These are phyloP conservation scores for Coffea humblotiana DNA, from an alignment of 305 asterid genomes.

Conservation along the genomic window DNA sequence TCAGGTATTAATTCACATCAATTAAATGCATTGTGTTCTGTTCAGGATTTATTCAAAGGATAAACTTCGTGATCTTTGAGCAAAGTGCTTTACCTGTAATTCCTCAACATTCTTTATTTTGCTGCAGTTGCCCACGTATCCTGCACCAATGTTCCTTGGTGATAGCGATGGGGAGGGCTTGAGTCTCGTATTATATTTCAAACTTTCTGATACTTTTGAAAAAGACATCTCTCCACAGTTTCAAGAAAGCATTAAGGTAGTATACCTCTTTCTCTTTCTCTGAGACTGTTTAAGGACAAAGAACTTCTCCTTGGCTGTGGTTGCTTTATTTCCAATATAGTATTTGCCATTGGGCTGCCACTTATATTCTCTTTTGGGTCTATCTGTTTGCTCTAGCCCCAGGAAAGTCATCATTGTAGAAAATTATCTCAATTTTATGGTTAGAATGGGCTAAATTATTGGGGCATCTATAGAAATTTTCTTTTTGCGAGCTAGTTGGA, in stretches of 20 bases:
- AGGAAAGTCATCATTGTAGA: background rate
- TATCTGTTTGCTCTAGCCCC: background rate
- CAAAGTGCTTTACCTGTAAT: background rate
- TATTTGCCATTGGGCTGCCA: background rate
- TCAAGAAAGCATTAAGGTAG: slow-evolving; percentile 81
- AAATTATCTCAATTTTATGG: background rate
- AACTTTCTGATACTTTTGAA: slow-evolving; percentile 66
- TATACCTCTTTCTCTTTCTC: background rate
- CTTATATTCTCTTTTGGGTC: background rate
- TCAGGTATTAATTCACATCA: slow-evolving; percentile 45
- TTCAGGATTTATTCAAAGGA: background rate
- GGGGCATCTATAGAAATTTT: background rate
- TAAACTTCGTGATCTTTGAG: background rate
- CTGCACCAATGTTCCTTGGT: slow-evolving; percentile 91
- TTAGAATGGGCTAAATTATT: background rate
- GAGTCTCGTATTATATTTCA: slow-evolving; percentile 83
- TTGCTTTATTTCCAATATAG: background rate
- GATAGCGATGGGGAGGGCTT: slow-evolving; percentile 92
- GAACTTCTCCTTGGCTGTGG: background rate
- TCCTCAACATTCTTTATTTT: slow-evolving; percentile 18
- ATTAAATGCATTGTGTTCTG: background rate
- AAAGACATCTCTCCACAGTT: slow-evolving; percentile 71
- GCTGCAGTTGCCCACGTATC: slow-evolving; percentile 87
- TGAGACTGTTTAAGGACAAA: background rate
- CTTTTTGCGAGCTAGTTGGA: background rate